Conservation (phyloP, 768 basidiomycete genomes). For the Inosperma sp. region DNA sequence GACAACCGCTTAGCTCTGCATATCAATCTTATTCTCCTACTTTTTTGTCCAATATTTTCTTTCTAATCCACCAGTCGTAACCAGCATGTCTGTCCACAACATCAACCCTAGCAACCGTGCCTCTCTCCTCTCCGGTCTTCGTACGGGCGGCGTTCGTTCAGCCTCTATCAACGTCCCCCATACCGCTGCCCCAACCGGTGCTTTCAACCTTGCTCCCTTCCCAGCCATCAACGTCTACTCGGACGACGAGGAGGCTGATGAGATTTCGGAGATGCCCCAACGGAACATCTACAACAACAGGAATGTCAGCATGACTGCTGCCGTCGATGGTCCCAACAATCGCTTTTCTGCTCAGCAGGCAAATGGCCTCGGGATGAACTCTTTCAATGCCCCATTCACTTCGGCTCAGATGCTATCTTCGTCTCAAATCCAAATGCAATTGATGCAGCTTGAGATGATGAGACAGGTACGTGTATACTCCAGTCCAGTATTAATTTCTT, state of each 20-base stretch:
- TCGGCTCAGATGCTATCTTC: conserved; percentile 37
- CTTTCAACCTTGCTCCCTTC: conserved; percentile 64
- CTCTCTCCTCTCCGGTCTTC: conserved; percentile 82
- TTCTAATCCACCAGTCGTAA: conserved; percentile 33
- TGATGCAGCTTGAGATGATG: conserved; percentile 81
- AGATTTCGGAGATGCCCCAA: conserved; percentile 46
- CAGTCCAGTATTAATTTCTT: background rate
- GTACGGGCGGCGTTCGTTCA: conserved; percentile 88
- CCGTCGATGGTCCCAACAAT: conserved; percentile 64
- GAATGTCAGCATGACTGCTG: conserved; percentile 60
- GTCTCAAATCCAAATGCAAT: conserved; percentile 67
- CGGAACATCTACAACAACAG: conserved; percentile 51
- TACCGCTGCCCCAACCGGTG: conserved; percentile 57
- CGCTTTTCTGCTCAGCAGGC: conserved; percentile 63
- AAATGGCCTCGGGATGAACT: conserved; percentile 44
- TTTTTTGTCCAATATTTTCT: conserved; percentile 27
- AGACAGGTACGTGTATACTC: conserved; percentile 54
- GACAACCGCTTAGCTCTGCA: conserved; percentile 6
- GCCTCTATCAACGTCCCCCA: conserved; percentile 57
- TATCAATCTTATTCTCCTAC: conserved; percentile 18
- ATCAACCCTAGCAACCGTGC: conserved; percentile 59
- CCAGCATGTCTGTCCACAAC: conserved; percentile 27
- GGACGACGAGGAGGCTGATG: conserved; percentile 59
- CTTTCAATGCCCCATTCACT: conserved; percentile 52
- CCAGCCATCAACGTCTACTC: conserved; percentile 36